phyloP scores from a whole-genome alignment of 1,139 yeast species.

The Protomyces gravidus region DNA sequence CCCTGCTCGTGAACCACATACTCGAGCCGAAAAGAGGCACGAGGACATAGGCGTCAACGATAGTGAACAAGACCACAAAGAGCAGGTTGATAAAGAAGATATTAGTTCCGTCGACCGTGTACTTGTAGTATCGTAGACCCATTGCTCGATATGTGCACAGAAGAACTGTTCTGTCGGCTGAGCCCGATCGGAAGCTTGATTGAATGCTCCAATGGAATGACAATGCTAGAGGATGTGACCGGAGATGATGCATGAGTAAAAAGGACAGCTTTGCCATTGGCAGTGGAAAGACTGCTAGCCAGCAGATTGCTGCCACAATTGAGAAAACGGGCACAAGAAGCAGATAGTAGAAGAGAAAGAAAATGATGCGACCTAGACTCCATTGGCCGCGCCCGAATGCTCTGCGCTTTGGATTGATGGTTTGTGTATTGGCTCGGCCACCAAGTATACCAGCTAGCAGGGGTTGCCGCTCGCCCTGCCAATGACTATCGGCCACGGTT shows the following conservation, averaged over 20 bases:
- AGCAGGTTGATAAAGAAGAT: constrained; percentile 83
- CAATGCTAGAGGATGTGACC: constrained; percentile 86
- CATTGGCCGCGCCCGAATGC: constrained; percentile 91
- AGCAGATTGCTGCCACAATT: constrained; percentile 57
- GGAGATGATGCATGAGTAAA: constrained; percentile 68
- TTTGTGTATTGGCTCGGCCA: constrained; percentile 17
- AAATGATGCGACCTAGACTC: constrained; percentile 77
- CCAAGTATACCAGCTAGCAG: constrained; percentile 18
- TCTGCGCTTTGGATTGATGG: constrained; percentile 43
- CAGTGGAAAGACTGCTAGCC: constrained; percentile 82
- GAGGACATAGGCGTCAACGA: constrained; percentile 67
- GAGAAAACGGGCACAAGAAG: constrained; percentile 65
- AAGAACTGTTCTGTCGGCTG: constrained; percentile 47
- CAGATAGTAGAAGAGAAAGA: constrained; percentile 67
- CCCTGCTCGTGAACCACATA: constrained; percentile 55
- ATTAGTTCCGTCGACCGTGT: constrained; percentile 93
- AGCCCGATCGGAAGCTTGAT: constrained; percentile 32
- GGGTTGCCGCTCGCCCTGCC: constrained; percentile 5
- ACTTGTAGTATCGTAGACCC: constrained; percentile 89
- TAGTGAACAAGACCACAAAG: constrained; percentile 74
- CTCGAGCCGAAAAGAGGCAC: constrained; percentile 51
- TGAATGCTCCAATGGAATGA: constrained; percentile 49
- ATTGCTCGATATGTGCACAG: constrained; percentile 87
- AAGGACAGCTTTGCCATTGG: constrained; percentile 81
- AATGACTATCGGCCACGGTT: background rate